phyloP scores from a whole-genome alignment of 352 stramenopile genomes.

The Thraustochytrium striatum region DNA sequence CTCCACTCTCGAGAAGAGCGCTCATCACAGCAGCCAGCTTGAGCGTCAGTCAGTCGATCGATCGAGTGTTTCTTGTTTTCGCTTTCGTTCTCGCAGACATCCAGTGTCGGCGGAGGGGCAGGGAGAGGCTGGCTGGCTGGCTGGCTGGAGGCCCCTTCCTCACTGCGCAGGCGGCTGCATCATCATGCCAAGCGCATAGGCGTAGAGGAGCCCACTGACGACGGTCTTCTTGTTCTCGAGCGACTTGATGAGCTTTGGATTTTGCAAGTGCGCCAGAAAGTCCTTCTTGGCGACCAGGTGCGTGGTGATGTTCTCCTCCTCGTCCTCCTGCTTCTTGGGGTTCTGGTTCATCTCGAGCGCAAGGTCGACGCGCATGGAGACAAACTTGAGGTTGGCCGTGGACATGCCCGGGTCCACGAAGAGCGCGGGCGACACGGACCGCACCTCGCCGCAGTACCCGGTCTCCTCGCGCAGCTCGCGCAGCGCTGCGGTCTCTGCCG shows the following conservation, averaged over 20 bases:
- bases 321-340: background rate
- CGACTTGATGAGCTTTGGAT: background rate
- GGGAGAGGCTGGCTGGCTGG: too few species aligned
- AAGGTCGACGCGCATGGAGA: background rate
- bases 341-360: constrained; percentile 17
- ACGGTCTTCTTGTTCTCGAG: constrained; percentile 21
- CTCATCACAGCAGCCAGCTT: background rate
- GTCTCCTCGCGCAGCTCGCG: constrained; percentile 55
- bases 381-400: constrained; percentile 54
- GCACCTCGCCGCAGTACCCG: constrained; percentile 52
- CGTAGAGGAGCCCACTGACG: constrained; percentile 55
- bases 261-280: background rate
- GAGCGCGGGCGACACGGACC: constrained; percentile 50
- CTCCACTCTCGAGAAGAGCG: background rate
- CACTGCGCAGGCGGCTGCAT: too few species aligned
- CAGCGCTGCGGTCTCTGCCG: constrained; percentile 46
- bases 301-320: constrained; percentile 28
- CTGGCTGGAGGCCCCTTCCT: too few species aligned
- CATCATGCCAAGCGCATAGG: constrained; percentile 51
- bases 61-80: background rate
- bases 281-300: constrained; percentile 27
- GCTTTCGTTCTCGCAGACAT: background rate
- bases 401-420: constrained; percentile 53
- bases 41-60: background rate
- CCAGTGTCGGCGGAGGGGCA: too few species aligned